phyloP scores from a whole-genome alignment of 2,329 filamentous ascomycete species.

The Bipolaris sorokiniana region DNA sequence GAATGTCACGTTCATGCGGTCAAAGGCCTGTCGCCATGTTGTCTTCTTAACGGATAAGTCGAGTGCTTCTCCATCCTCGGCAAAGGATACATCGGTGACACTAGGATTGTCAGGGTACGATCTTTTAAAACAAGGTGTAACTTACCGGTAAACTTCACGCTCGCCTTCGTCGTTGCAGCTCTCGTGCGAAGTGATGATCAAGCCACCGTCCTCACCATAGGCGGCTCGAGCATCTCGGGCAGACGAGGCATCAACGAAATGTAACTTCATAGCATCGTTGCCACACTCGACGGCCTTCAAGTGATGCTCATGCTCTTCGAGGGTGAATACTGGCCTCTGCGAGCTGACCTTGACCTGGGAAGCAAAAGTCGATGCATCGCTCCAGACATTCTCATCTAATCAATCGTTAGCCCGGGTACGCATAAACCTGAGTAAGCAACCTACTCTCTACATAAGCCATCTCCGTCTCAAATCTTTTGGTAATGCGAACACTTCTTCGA shows the following conservation, averaged over 20 bases:
- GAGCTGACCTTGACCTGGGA: conserved; percentile 44
- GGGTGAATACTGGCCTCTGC: conserved; percentile 39
- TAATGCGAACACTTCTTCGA: conserved; percentile 34
- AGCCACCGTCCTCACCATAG: conserved; percentile 29
- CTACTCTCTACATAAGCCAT: conserved; percentile 46
- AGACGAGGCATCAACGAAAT: conserved; percentile 34
- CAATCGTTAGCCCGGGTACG: conserved; percentile 4
- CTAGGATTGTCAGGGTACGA: conserved; percentile 17
- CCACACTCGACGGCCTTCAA: conserved; percentile 39
- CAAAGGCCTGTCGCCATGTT: conserved; percentile 41
- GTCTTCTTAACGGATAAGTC: conserved; percentile 33
- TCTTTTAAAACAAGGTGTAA: background rate
- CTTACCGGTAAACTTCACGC: conserved; percentile 44
- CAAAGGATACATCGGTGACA: conserved; percentile 29
- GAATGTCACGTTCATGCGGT: conserved; percentile 38
- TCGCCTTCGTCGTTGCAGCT: conserved; percentile 48
- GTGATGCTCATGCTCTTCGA: conserved; percentile 49
- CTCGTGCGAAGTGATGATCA: conserved; percentile 48
- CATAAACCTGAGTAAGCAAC: background rate
- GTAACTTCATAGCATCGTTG: conserved; percentile 34
- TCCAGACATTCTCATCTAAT: conserved; percentile 34
- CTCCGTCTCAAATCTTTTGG: conserved; percentile 34
- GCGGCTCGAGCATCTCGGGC: conserved; percentile 37
- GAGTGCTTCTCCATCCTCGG: conserved; percentile 34
- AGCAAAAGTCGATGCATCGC: conserved; percentile 38